Evolutionary conservation across 2,329 filamentous ascomycete species (phyloP).

Genomic region (Exutisphaerella laricina): DNA sequence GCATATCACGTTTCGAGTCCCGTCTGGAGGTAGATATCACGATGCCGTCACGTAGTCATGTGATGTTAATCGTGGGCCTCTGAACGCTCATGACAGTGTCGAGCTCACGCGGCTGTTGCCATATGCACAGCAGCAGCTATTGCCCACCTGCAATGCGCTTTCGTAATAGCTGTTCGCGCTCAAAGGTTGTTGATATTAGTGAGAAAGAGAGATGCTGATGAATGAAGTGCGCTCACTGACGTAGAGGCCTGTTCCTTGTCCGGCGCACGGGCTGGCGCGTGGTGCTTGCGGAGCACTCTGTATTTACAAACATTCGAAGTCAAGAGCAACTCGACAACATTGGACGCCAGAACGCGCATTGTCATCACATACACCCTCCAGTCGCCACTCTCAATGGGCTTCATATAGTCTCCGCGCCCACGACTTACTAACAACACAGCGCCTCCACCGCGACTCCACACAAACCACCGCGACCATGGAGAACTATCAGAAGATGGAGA

Average conservation of each 20-base stretch:
- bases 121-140: no score
- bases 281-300: not conserved
- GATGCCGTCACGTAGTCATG: constrained; percentile 16
- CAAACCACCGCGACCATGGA: constrained; percentile 14
- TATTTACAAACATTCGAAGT: constrained; percentile 3
- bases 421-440: constrained; percentile 1
- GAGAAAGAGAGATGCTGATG: no score
- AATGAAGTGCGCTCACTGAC: no score
- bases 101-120: no score
- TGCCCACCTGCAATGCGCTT: no score
- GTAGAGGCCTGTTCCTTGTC: not conserved
- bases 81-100: no score
- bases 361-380: not conserved
- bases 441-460: not conserved
- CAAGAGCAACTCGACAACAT: constrained; percentile 3
- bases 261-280: not conserved
- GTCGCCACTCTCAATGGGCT: constrained; percentile 2
- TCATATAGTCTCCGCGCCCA: not conserved
- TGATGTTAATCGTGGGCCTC: constrained; percentile 2
- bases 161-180: no score
- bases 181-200: no score
- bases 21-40: constrained; percentile 7
- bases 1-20: not conserved
- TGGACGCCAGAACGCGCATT: not conserved
- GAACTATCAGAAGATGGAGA: constrained; percentile 90